Evolutionary conservation across 495 filamentous ascomycete species (phyloP), one percentile per base, ranked within the genome.

Genomic region (Astrocystis sublimbata): DNA sequence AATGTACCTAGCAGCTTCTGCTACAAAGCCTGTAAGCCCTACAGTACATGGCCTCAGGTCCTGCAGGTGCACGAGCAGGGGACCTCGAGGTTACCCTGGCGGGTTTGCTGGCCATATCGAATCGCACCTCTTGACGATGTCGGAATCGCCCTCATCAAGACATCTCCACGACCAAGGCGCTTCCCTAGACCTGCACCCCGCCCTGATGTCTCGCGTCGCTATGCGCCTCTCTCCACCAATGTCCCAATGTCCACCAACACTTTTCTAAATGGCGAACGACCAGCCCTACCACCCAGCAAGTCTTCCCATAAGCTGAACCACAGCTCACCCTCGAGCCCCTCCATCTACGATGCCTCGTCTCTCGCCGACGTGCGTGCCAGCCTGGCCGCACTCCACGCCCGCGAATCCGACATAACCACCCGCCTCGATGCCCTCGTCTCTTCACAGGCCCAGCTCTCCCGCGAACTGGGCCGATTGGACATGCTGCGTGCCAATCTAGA

Each of bases 401-500:
- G 89, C 65, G 93, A 98, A 76, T 79, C 86, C 43, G 71, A 83
- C 41, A 83, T 97, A 40, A 92, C 90, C 2, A 76, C 79, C 47
- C 87, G 87, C 23, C 86, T 98, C n/a, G 81, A 90, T 70, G 77
- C 82, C 28, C 83, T 96, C 40, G 76, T 96, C 24, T 81, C 86
- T 56, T 89, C 89, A 0, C 92, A 97, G 70, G 86, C 89, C 52
- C 90, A 94, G 68, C 83, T 97, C 43, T 86, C 87, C 7, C 89
- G 91, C 56, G 88, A 96, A 63, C 78, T 98, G 57, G 83, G 86
- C 28, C 88, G 93, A n/a, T 84, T 98, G 38, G 96, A 98, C 73
- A 79, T 96, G 13, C 83, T 96, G 40, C 91, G 96, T 53, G 92
- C 92, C 19, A 87, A 91, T 61, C 85, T 98, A 30, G 92, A 92